Evolutionary conservation across 441 rosid genomes (phyloP), one percentile per base, ranked within the genome.

Genomic region (Populus hybrid): DNA sequence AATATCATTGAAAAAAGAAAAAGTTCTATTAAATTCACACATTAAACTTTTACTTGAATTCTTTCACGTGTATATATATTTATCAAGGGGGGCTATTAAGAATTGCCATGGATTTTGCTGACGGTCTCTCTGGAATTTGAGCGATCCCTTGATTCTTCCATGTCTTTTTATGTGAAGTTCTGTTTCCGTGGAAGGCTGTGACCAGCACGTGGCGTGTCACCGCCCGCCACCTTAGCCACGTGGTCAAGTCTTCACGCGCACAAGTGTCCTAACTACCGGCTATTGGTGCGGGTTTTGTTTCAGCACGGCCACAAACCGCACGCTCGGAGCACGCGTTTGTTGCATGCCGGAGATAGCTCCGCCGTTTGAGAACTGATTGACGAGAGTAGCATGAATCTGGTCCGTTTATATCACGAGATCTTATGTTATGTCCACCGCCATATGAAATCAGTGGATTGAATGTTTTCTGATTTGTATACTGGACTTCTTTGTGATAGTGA

Each of bases 141-240:
- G 12, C 36, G 3, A 2, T 24, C 4, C 57, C 40, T 38, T 9
- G 73, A 77, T 67, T 68, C 40, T 50, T 63, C 9, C 10, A 4
- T 77, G 74, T 74, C 28, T 20, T 81, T 68, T 69, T 57, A 20
- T 16, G 67, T n/a, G 34, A 71, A 30, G 40, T 32, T 59, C 66
- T 23, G 23, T 76, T 75, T 80, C 82, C 82, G 69, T 50, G 77
- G 12, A 20, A 24, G 71, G 64, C 35, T 18, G 50, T n/a, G 9
- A 2, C 23, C 3, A 46, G 81, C 86, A 81, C 88, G 88, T 82
- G 87, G 67, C 82, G 70, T 59, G 57, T 5, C n/a, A 16, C 3
- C 0, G 30, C 28, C 72, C 34, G 75, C 71, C n/a, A 46, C 24
- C 61, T 6, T 8, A 0, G 53, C 86, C 89, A 83, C 85, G 30